Evolutionary conservation across 768 basidiomycete genomes (phyloP).

Genomic region (Kondoa subrosea): DNA sequence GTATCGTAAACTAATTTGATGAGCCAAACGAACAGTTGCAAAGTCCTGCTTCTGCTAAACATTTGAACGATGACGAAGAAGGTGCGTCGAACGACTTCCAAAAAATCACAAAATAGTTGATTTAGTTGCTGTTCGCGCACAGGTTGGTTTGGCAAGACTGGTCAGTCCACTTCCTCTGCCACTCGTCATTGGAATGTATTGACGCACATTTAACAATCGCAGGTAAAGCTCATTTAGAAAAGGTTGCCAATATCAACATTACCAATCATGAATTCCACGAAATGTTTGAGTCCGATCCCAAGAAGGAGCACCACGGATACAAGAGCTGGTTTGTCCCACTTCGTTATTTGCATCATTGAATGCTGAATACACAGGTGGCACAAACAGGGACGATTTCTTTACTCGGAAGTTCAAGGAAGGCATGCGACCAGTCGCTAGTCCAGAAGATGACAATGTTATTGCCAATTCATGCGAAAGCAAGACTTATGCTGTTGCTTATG

Average conservation of each 20-base stretch:
- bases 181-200: too few species aligned
- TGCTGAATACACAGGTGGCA: neutral
- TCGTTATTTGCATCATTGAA: neutral
- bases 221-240: conserved; percentile 25
- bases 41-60: conserved; percentile 36
- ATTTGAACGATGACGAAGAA: conserved; percentile 33
- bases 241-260: conserved; percentile 29
- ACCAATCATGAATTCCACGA: conserved; percentile 32
- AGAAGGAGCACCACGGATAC: conserved; percentile 37
- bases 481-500: conserved; percentile 35
- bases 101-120: too few species aligned
- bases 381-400: conserved; percentile 39
- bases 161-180: too few species aligned
- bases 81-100: too few species aligned
- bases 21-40: too few species aligned
- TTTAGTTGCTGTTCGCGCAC: too few species aligned
- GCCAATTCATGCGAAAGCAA: conserved; percentile 44
- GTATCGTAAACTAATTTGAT: too few species aligned
- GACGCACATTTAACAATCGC: too few species aligned
- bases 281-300: conserved; percentile 37
- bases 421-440: conserved; percentile 36
- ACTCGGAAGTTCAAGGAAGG: conserved; percentile 34
- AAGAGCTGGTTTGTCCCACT: conserved; percentile 33
- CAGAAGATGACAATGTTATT: conserved; percentile 35
- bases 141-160: conserved; percentile 42